phyloP scores from a whole-genome alignment of 495 filamentous ascomycete species.

The Aspergillus biplanus region DNA sequence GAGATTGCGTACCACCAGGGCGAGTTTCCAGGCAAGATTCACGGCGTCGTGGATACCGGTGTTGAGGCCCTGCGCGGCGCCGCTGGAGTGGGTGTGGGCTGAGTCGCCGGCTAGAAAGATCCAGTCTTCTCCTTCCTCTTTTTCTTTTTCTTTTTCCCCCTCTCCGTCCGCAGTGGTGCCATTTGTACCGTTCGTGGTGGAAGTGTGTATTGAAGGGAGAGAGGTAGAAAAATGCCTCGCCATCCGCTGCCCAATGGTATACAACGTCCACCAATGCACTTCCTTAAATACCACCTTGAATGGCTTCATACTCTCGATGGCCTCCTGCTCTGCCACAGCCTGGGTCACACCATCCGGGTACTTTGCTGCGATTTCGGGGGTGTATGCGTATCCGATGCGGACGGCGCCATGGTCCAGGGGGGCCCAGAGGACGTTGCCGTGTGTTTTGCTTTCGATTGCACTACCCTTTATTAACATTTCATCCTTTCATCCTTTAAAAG shows the following conservation, averaged over 20 bases:
- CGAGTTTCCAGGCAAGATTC: conserved; percentile 54
- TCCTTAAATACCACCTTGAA: conserved; percentile 47
- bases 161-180: too few relatives aligned
- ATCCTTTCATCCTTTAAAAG: too few relatives aligned
- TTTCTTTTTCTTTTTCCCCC: too few relatives aligned
- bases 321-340: conserved; percentile 40
- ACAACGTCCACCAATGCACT: conserved; percentile 61
- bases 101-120: conserved; percentile 54
- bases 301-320: conserved; percentile 48
- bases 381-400: conserved; percentile 58
- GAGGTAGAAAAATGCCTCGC: conserved; percentile 42
- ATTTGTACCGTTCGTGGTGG: too few relatives aligned
- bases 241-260: conserved; percentile 56
- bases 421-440: conserved; percentile 56
- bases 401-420: conserved; percentile 52
- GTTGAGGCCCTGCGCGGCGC: conserved; percentile 56
- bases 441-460: conserved; percentile 50
- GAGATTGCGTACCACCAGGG: conserved; percentile 38
- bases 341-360: conserved; percentile 33
- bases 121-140: conserved; percentile 29
- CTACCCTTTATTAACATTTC: conserved; percentile 1
- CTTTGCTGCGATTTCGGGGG: conserved; percentile 45
- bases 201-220: too few relatives aligned
- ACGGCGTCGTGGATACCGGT: conserved; percentile 54
- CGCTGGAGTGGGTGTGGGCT: conserved; percentile 52